phyloP scores from a whole-genome alignment of 2,329 filamentous ascomycete genomes.

The Cladophialophora exuberans region DNA sequence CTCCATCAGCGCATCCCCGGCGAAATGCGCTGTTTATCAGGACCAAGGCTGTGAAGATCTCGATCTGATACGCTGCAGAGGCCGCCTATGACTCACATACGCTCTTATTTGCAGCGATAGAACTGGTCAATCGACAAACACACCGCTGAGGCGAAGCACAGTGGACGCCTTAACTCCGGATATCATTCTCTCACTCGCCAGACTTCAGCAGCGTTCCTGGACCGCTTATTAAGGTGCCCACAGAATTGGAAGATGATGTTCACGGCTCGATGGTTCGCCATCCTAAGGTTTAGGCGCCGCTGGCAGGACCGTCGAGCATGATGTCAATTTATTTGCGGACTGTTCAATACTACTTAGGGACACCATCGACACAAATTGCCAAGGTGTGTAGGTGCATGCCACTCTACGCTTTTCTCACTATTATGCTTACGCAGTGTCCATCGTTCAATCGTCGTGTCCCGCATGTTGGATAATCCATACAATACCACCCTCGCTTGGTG shows the following conservation, averaged over 20 bases:
- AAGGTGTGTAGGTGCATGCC: too few relatives aligned
- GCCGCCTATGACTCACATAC: conserved; percentile 17
- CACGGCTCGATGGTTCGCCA: too few relatives aligned
- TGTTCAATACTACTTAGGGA: not conserved
- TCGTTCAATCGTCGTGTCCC: not conserved
- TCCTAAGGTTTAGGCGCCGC: too few relatives aligned
- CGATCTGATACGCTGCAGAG: conserved; percentile 3
- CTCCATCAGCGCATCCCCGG: too few relatives aligned
- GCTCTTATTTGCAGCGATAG: too few relatives aligned
- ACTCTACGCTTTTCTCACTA: too few relatives aligned
- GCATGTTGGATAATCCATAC: not conserved
- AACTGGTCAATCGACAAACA: not conserved
- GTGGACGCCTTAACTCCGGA: conserved; percentile 18
- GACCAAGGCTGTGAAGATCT: not conserved
- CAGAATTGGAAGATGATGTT: too few relatives aligned
- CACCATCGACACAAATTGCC: conserved; percentile 1
- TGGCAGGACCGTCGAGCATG: not conserved
- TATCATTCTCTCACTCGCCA: not conserved
- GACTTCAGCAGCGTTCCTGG: conserved; percentile 8
- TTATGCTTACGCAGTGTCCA: too few relatives aligned
- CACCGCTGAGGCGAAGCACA: not conserved
- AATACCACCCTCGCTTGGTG: not conserved
- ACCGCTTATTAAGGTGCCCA: not conserved
- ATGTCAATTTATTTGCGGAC: conserved; percentile 16
- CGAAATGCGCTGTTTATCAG: conserved; percentile 11